These are phyloP conservation scores for Artemisia tridentata DNA, from an alignment of 129 eudicot species.

Conservation along the genomic window DNA sequence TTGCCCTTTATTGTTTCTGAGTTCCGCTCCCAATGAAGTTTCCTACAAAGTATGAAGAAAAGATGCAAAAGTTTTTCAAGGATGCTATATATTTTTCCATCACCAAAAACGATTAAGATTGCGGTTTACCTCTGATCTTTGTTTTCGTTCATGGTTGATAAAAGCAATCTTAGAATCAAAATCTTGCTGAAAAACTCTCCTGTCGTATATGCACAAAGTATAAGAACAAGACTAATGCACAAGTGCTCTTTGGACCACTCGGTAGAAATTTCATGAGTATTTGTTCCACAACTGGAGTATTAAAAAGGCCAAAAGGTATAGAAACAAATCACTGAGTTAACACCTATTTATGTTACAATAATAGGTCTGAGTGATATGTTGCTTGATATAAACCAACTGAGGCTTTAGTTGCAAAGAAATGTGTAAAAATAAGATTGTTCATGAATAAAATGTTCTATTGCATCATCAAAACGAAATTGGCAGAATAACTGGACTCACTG, in stretches of 20 bases:
- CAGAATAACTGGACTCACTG: constrained; percentile 44
- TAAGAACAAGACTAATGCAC: background rate
- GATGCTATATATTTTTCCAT: background rate
- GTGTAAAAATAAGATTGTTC: background rate
- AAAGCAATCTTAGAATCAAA: constrained; percentile 85
- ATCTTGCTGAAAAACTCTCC: constrained; percentile 81
- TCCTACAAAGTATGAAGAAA: constrained; percentile 43
- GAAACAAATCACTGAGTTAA: background rate
- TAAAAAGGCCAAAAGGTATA: no score
- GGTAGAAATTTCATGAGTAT: background rate
- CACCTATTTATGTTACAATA: background rate
- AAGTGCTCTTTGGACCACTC: background rate
- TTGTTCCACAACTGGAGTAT: no score
- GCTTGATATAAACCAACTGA: background rate
- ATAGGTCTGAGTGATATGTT: background rate
- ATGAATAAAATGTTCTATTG: background rate
- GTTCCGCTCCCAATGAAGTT: constrained; percentile 53
- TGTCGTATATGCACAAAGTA: constrained; percentile 25
- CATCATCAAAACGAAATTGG: constrained; percentile 1
- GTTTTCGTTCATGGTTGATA: constrained; percentile 82
- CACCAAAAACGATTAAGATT: background rate
- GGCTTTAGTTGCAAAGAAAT: background rate
- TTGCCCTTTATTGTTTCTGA: constrained; percentile 68
- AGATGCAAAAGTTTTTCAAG: background rate
- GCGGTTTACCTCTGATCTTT: constrained; percentile 69